phyloP scores from a whole-genome alignment of 2,329 filamentous ascomycete genomes.

The Alternaria dauci region DNA sequence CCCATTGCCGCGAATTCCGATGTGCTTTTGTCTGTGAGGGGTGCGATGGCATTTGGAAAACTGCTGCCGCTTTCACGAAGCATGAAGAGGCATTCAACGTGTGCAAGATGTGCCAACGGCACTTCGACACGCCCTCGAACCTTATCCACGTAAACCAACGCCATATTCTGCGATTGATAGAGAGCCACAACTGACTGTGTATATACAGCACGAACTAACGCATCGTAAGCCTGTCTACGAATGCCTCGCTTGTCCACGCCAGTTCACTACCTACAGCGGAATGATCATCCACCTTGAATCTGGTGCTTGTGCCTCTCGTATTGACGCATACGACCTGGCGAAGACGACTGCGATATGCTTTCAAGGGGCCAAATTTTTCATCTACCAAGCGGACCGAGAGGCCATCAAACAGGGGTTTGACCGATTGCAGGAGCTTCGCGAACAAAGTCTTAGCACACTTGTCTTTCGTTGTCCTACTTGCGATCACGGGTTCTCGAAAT shows the following conservation, averaged over 20 bases:
- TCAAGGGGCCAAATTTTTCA: conserved; percentile 16
- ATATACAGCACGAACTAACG: neutral
- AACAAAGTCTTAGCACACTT: neutral
- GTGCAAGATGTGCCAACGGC: neutral
- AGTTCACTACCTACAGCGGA: conserved; percentile 20
- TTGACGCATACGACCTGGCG: conserved; percentile 20
- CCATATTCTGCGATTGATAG: neutral
- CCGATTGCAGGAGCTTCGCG: neutral
- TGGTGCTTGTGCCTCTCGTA: conserved; percentile 9
- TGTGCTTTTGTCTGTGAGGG: neutral
- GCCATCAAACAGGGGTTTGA: neutral
- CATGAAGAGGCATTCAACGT: neutral
- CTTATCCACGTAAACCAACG: neutral
- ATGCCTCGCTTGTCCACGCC: conserved; percentile 13
- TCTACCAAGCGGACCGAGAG: neutral
- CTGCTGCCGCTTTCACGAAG: neutral
- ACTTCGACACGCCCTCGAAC: neutral
- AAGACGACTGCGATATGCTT: conserved; percentile 25
- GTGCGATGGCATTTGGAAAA: neutral
- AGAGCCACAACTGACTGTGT: neutral
- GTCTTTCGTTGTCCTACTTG: conserved; percentile 18
- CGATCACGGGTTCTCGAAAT: conserved; percentile 14
- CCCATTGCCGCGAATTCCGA: neutral
- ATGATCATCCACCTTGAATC: conserved; percentile 22
- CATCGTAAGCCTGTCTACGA: neutral